Conservation (phyloP, 2,329 filamentous ascomycete genomes). For the Phialemonium atrogriseum region DNA sequence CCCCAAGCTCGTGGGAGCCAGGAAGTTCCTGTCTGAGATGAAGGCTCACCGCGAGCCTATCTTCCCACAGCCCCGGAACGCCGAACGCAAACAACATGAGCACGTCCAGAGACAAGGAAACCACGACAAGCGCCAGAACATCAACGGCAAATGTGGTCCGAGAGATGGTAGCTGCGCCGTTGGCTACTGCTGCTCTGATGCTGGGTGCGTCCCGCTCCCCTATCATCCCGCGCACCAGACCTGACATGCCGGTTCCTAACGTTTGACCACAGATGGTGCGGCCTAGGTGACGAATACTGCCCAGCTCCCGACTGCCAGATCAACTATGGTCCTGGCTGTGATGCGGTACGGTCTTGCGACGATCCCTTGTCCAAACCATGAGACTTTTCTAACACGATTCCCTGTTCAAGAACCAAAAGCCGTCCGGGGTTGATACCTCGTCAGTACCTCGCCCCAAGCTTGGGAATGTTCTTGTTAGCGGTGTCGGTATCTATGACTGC, state of each 20-base stretch:
- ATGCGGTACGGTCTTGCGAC: constrained; percentile 27
- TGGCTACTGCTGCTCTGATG: constrained; percentile 24
- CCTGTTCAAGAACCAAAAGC: constrained; percentile 31
- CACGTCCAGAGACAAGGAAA: constrained; percentile 2
- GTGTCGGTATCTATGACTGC: constrained; percentile 47
- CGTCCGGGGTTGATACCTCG: constrained; percentile 47
- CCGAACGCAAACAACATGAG: not conserved
- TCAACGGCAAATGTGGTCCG: constrained; percentile 18
- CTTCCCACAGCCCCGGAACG: not conserved
- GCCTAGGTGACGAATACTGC: constrained; percentile 46
- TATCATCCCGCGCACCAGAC: not conserved
- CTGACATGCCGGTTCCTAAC: constrained; percentile 8
- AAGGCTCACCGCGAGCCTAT: constrained; percentile 6
- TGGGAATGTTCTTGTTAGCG: constrained; percentile 47
- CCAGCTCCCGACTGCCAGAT: constrained; percentile 54
- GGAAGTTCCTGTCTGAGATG: constrained; percentile 17
- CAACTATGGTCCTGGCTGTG: constrained; percentile 51
- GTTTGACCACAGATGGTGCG: constrained; percentile 40
- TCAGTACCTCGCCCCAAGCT: constrained; percentile 41
- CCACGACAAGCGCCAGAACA: constrained; percentile 12
- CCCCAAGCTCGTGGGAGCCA: constrained; percentile 17
- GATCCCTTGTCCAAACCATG: not conserved
- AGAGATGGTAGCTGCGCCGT: constrained; percentile 18
- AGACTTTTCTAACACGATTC: constrained; percentile 6
- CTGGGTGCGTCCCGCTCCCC: constrained; percentile 16